Evolutionary conservation across 176 grass and related monocot species (phyloP).

Genomic region (Ensete glaucum): DNA sequence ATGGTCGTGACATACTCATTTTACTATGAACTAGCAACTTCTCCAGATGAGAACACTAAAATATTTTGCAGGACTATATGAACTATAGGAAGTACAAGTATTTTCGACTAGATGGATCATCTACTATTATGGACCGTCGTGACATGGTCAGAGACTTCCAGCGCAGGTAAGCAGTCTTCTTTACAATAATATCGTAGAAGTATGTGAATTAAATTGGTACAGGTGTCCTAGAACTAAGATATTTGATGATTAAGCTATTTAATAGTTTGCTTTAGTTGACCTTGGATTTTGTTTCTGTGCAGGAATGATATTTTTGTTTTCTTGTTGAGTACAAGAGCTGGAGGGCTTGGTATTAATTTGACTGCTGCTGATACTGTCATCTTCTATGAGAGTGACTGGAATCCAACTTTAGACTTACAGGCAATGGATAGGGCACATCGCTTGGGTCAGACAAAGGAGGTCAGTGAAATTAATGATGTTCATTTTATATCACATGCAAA

Average conservation of each 20-base stretch:
- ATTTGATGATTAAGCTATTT: background rate
- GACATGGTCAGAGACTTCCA: constrained; percentile 99
- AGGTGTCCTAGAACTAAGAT: background rate
- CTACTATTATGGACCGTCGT: constrained; percentile 80
- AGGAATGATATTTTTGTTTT: constrained; percentile 99
- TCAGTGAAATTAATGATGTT: constrained; percentile 21
- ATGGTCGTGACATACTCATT: background rate
- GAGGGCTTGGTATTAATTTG: constrained; percentile 95
- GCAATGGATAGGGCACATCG: constrained; percentile 99
- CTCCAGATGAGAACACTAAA: background rate
- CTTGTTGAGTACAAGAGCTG: constrained; percentile 96
- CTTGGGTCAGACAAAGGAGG: constrained; percentile 94
- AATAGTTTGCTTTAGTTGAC: background rate
- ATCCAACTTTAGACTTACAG: constrained; percentile 97
- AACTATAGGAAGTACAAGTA: constrained; percentile 99
- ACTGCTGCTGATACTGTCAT: constrained; percentile 99
- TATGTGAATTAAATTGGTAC: constrained; percentile 7
- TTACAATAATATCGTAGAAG: constrained; percentile 19
- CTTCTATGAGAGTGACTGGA: constrained; percentile 99
- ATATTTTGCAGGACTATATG: constrained; percentile 88
- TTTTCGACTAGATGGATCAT: constrained; percentile 92
- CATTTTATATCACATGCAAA: constrained; percentile 25
- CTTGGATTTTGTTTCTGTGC: constrained; percentile 15
- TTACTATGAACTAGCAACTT: background rate
- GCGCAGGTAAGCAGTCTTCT: constrained; percentile 39